These are phyloP conservation scores for Coccinonectria pachysandricola DNA, from an alignment of 2,329 filamentous ascomycete genomes.

Conservation along the genomic window DNA sequence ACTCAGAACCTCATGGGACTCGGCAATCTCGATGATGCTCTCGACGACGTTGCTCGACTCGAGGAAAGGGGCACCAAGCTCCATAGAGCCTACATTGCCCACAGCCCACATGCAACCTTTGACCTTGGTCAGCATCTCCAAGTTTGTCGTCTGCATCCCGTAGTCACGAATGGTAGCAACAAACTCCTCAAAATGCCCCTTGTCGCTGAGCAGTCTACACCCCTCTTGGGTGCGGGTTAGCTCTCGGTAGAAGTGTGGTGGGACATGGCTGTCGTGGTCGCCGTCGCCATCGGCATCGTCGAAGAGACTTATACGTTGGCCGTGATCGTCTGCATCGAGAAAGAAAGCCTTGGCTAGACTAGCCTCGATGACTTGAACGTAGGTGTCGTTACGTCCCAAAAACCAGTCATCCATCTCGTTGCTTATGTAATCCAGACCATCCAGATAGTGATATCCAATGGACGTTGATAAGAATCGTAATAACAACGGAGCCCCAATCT, in stretches of 20 bases:
- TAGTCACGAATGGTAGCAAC: conserved; percentile 79
- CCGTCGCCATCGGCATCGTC: conserved; percentile 46
- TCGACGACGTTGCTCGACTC: conserved; percentile 83
- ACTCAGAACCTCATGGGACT: conserved; percentile 80
- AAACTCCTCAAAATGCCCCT: conserved; percentile 95
- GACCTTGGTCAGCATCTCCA: conserved; percentile 80
- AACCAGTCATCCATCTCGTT: conserved; percentile 99
- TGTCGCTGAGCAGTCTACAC: conserved; percentile 79
- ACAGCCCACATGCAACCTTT: conserved; percentile 97
- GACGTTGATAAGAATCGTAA: conserved; percentile 91
- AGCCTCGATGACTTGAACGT: conserved; percentile 90
- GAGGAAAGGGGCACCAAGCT: conserved; percentile 86
- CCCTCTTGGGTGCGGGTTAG: conserved; percentile 87
- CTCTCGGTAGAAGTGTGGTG: conserved; percentile 97
- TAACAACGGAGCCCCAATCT: conserved; percentile 88
- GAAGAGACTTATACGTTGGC: conserved; percentile 47
- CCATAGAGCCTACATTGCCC: conserved; percentile 96
- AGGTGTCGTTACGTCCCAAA: conserved; percentile 89
- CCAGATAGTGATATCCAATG: conserved; percentile 93
- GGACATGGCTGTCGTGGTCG: conserved; percentile 59
- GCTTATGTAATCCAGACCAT: conserved; percentile 95
- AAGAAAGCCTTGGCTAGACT: conserved; percentile 78
- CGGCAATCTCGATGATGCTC: conserved; percentile 79
- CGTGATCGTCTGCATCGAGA: conserved; percentile 49
- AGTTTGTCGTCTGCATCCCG: conserved; percentile 73